phyloP scores from a whole-genome alignment of 1,139 yeast genomes.

The Yamadazyma mexicana region DNA sequence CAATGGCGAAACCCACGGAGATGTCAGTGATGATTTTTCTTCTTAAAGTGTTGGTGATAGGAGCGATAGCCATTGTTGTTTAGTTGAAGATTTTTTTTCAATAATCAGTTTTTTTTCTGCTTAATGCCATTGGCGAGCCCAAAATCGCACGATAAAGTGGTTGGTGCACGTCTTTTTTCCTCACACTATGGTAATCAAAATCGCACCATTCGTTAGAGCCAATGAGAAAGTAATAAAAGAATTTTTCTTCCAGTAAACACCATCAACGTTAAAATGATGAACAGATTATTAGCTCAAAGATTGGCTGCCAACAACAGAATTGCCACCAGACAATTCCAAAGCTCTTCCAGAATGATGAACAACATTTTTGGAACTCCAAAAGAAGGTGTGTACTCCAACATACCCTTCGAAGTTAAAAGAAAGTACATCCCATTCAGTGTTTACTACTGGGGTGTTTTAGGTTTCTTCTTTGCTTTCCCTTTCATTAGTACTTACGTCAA shows the following conservation, averaged over 20 bases:
- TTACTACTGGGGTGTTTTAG: constrained; percentile 77
- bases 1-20: constrained; percentile 58
- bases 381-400: constrained; percentile 86
- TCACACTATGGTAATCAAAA: background rate
- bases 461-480: constrained; percentile 61
- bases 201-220: constrained; percentile 11
- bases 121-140: constrained; percentile 1
- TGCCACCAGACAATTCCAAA: constrained; percentile 38
- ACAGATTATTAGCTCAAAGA: constrained; percentile 15
- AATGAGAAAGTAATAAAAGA: constrained; percentile 11
- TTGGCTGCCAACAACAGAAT: constrained; percentile 25
- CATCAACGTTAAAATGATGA: constrained; percentile 12
- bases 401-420: constrained; percentile 94
- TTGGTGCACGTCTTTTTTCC: background rate
- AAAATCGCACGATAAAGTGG: background rate
- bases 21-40: constrained; percentile 83
- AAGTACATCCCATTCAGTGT: constrained; percentile 77
- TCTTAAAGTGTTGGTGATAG: constrained; percentile 83
- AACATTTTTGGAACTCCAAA: constrained; percentile 49
- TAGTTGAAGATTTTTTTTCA: constrained; percentile 1
- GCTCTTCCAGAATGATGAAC: constrained; percentile 36
- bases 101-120: background rate
- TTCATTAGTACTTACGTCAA: constrained; percentile 68
- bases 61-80: constrained; percentile 75
- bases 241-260: background rate